Evolutionary conservation across 1,284 basidiomycete species (phyloP).

Genomic region (Cystobasidiaceae sp.): DNA sequence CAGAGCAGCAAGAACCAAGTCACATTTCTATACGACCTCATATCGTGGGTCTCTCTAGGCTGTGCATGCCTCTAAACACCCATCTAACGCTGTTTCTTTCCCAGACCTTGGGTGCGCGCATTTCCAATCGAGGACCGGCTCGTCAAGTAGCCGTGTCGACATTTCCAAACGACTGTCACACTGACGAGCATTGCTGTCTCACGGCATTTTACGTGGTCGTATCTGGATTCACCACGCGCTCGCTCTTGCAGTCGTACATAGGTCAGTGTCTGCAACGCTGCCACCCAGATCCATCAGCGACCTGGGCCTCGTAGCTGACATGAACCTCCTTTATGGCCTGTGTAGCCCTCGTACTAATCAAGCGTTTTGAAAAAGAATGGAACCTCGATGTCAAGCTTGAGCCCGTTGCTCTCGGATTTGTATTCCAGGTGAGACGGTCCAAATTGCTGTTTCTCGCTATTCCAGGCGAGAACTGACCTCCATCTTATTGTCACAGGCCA

Average conservation of each 20-base stretch:
- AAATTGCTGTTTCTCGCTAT: no score
- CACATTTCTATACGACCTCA: constrained; percentile 19
- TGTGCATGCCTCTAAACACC: background rate
- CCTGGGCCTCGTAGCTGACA: no score
- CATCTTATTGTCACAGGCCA: no score
- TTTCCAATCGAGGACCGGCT: no score
- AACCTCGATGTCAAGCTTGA: constrained; percentile 12
- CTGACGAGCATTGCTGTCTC: no score
- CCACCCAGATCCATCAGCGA: no score
- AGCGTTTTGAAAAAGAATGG: constrained; percentile 21
- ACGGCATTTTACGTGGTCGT: no score
- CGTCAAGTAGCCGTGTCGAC: no score
- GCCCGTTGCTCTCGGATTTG: constrained; percentile 11
- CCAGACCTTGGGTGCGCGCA: constrained; percentile 27
- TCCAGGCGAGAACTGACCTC: no score
- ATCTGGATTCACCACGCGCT: no score
- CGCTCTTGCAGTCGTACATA: constrained; percentile 2
- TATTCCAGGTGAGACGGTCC: background rate
- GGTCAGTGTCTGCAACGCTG: no score
- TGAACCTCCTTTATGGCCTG: background rate
- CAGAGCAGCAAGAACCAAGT: constrained; percentile 5
- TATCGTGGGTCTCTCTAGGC: constrained; percentile 1
- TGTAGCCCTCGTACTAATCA: constrained; percentile 15
- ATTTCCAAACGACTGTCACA: no score
- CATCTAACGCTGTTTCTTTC: background rate